phyloP scores from a whole-genome alignment of 1,284 basidiomycete genomes.

The Sanghuangporus weigelae region DNA sequence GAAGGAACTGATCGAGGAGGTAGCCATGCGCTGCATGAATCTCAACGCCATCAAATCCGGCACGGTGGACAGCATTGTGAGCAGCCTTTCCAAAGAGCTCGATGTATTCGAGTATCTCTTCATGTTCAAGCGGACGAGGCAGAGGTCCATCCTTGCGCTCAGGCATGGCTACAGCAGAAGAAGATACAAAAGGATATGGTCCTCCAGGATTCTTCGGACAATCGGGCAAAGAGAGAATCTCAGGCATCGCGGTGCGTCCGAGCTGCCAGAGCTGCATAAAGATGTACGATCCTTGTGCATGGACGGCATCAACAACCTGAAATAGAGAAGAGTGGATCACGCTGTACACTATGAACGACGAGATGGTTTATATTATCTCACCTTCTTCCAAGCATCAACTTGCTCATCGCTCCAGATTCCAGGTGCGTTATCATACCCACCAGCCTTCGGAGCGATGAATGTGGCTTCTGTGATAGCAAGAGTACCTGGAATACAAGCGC shows the following conservation, averaged over 20 bases:
- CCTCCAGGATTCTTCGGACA: conserved; percentile 21
- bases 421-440: conserved; percentile 22
- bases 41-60: conserved; percentile 29
- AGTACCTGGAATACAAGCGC: conserved; percentile 25
- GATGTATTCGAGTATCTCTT: conserved; percentile 34
- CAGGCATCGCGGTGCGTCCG: conserved; percentile 34
- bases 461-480: conserved; percentile 30
- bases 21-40: conserved; percentile 19
- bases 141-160: neutral
- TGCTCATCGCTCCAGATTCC: conserved; percentile 26
- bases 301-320: conserved; percentile 32
- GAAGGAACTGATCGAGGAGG: conserved; percentile 21
- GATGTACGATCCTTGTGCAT: conserved; percentile 40
- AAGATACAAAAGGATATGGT: conserved; percentile 30
- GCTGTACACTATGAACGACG: neutral
- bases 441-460: conserved; percentile 22
- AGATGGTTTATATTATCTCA: conserved; percentile 6
- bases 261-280: conserved; percentile 47
- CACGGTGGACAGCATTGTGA: conserved; percentile 26
- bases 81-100: conserved; percentile 25
- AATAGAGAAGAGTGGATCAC: neutral
- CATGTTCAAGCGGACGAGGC: conserved; percentile 30
- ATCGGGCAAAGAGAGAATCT: conserved; percentile 27
- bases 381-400: conserved; percentile 27
- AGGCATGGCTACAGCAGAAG: conserved; percentile 38